These are phyloP conservation scores for Aquanectria penicillioides DNA, from an alignment of 2,329 filamentous ascomycete genomes.

Conservation along the genomic window DNA sequence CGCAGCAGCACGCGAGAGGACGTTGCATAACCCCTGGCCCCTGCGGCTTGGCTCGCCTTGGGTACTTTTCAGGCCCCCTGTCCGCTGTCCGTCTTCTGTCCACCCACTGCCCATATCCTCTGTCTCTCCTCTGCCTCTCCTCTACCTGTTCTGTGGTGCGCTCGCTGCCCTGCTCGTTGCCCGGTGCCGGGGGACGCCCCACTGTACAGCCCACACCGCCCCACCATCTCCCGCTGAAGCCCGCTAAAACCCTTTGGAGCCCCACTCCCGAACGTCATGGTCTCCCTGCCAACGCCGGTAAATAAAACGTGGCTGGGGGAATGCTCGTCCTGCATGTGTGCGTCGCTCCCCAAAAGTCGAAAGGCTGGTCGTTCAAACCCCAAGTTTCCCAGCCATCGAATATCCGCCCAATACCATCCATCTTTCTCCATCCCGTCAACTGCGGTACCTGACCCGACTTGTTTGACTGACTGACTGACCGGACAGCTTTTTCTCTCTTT, in stretches of 20 bases:
- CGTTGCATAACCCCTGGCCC: constrained; percentile 10
- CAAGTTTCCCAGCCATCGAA: constrained; percentile 39
- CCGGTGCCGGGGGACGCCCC: constrained; percentile 23
- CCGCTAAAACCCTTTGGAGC: neutral
- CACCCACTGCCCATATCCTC: too few relatives aligned
- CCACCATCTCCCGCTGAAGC: neutral
- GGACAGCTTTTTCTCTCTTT: constrained; percentile 27
- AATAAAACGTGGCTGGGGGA: constrained; percentile 40
- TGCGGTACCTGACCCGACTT: constrained; percentile 5
- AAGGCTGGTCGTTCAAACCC: constrained; percentile 34
- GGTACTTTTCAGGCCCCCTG: too few relatives aligned
- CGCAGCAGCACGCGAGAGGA: neutral
- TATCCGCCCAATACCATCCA: constrained; percentile 31
- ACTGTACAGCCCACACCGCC: neutral
- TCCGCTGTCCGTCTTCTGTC: too few relatives aligned
- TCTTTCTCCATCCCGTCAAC: neutral
- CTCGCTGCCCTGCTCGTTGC: constrained; percentile 38
- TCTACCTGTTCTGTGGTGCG: neutral
- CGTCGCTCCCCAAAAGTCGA: constrained; percentile 35
- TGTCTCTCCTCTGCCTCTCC: too few relatives aligned
- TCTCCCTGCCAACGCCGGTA: constrained; percentile 39
- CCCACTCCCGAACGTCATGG: constrained; percentile 35
- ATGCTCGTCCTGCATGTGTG: constrained; percentile 21
- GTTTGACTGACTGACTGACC: constrained; percentile 11
- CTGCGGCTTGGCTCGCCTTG: constrained; percentile 4